Conservation (phyloP, 169 alveolate species). For the Plasmodium vivax region DNA sequence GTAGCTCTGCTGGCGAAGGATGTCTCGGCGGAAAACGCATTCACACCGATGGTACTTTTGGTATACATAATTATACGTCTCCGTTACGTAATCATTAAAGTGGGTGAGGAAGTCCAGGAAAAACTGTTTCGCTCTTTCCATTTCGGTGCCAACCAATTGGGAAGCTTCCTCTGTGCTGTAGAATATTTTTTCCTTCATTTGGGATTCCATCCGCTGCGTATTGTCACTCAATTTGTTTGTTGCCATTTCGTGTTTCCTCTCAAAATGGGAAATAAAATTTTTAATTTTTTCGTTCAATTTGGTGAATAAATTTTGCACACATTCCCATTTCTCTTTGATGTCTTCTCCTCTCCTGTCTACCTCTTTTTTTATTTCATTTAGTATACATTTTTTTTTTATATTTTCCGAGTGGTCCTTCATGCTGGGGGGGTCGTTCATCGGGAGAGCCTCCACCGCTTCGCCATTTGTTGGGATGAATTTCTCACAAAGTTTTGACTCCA, state of each 20-base stretch:
- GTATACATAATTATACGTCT: constrained; percentile 34
- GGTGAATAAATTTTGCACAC: constrained; percentile 18
- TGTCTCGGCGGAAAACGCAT: background rate
- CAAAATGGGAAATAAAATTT: constrained; percentile 19
- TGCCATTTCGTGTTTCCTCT: constrained; percentile 10
- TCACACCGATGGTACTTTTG: constrained; percentile 17
- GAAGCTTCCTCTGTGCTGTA: constrained; percentile 3
- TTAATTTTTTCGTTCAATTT: constrained; percentile 25
- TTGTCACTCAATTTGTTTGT: background rate
- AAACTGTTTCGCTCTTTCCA: constrained; percentile 25
- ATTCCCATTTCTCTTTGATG: constrained; percentile 3
- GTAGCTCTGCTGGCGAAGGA: background rate
- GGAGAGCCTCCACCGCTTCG: background rate
- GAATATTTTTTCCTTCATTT: constrained; percentile 24
- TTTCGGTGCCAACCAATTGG: constrained; percentile 14
- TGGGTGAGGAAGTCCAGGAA: constrained; percentile 5
- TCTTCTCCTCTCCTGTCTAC: background rate
- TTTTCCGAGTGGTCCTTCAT: background rate
- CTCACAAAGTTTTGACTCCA: constrained; percentile 1
- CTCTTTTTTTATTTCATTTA: constrained; percentile 13
- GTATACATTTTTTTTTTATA: background rate
- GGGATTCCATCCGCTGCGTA: background rate
- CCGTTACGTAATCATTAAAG: constrained; percentile 57
- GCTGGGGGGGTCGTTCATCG: background rate
- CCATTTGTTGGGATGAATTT: background rate